Evolutionary conservation across 2,329 filamentous ascomycete genomes (phyloP).

Genomic region (Alternaria hordeiaustralica): DNA sequence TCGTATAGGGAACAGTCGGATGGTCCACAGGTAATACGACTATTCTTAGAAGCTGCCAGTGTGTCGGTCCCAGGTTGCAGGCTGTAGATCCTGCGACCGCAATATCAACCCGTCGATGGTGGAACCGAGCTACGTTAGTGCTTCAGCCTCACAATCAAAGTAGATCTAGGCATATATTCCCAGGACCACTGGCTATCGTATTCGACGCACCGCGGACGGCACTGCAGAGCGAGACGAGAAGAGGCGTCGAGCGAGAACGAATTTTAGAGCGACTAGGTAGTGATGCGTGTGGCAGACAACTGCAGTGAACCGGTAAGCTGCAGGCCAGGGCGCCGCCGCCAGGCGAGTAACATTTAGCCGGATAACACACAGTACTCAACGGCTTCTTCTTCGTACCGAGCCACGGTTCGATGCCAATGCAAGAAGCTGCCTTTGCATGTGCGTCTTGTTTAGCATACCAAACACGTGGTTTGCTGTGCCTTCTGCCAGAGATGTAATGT

Average conservation of each 20-base stretch:
- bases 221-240: neutral
- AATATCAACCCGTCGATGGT: conserved; percentile 33
- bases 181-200: neutral
- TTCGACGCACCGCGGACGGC: neutral
- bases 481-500: neutral
- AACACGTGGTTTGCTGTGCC: neutral
- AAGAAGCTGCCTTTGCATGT: neutral
- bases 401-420: neutral
- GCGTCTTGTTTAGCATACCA: neutral
- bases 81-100: conserved; percentile 3
- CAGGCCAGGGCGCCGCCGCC: conserved; percentile 5
- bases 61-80: conserved; percentile 13
- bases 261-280: neutral
- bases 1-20: neutral
- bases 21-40: neutral
- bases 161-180: neutral
- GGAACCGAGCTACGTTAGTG: conserved; percentile 16
- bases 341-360: conserved; percentile 34
- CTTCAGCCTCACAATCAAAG: conserved; percentile 29
- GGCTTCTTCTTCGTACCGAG: neutral
- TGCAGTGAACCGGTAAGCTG: conserved; percentile 19
- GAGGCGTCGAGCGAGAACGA: neutral
- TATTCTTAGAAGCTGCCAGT: conserved; percentile 16
- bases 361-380: conserved; percentile 25
- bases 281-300: neutral